These are phyloP conservation scores for Citrus sp. DNA, from an alignment of 345 rosid genomes.

Conservation along the genomic window DNA sequence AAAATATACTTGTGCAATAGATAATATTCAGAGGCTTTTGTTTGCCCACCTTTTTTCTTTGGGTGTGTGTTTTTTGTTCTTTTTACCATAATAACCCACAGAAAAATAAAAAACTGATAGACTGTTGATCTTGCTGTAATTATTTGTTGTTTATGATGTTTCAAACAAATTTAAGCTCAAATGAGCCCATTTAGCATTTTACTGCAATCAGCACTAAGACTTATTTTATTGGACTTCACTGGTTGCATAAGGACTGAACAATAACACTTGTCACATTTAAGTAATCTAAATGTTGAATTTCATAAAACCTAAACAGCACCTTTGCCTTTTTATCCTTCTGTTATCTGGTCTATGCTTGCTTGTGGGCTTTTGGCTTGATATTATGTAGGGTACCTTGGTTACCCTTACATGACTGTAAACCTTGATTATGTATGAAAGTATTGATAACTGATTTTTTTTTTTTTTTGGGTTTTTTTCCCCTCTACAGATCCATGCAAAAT, in stretches of 20 bases:
- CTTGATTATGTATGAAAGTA: neutral
- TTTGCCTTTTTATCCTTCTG: neutral
- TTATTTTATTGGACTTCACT: neutral
- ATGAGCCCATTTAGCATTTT: neutral
- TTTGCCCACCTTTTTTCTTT: too few relatives aligned
- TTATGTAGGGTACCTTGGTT: neutral
- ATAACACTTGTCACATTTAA: neutral
- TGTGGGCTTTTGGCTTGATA: neutral
- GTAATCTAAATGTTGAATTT: neutral
- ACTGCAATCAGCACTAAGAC: neutral
- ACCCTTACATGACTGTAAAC: neutral
- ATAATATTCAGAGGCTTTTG: too few relatives aligned
- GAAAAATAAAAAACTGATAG: neutral
- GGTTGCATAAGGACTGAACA: neutral
- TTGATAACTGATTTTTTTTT: neutral
- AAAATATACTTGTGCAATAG: too few relatives aligned
- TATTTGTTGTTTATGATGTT: neutral
- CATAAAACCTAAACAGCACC: neutral
- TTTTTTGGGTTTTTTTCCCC: slow-evolving; percentile 2
- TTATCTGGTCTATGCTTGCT: neutral
- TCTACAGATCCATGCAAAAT: slow-evolving; percentile 56
- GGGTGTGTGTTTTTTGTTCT: neutral
- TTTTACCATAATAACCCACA: neutral
- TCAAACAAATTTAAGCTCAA: neutral
- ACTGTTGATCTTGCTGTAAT: neutral